A percentile compares a stretch with the other conserved stretches of the same genome.
Conservation (phyloP, 2,329 filamentous ascomycete species). For the Aspergillus sp. region DNA sequence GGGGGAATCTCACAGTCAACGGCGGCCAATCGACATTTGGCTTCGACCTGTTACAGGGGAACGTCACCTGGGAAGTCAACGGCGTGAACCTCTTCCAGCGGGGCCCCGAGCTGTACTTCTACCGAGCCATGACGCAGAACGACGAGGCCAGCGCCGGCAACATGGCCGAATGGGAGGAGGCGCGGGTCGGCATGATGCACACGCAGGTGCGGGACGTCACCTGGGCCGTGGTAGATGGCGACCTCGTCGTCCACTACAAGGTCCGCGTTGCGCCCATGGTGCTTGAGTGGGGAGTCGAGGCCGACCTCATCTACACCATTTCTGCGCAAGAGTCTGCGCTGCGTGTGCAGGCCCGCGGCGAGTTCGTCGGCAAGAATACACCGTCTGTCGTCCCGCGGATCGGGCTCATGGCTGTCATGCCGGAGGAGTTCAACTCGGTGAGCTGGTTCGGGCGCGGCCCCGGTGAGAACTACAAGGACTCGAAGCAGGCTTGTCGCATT, state of each 20-base stretch:
- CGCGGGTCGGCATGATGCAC: constrained; percentile 33
- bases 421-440: constrained; percentile 47
- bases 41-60: not conserved
- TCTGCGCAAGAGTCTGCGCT: constrained; percentile 22
- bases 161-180: constrained; percentile 56
- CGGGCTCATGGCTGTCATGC: constrained; percentile 58
- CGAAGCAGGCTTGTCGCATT: constrained; percentile 57
- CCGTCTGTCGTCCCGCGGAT: constrained; percentile 53
- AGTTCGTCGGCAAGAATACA: constrained; percentile 41
- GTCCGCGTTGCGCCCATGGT: constrained; percentile 59
- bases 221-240: constrained; percentile 19
- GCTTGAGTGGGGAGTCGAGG: constrained; percentile 59
- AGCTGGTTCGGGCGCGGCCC: constrained; percentile 65
- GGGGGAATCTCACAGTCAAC: not conserved
- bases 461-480: constrained; percentile 66
- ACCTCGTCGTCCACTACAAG: constrained; percentile 42
- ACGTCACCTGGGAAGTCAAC: not conserved
- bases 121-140: constrained; percentile 66
- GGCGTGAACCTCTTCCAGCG: constrained; percentile 6
- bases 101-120: constrained; percentile 47
- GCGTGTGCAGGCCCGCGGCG: constrained; percentile 46
- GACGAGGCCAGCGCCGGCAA: constrained; percentile 53
- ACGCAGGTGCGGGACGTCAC: constrained; percentile 35
- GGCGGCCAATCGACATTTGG: not conserved
- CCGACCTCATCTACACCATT: constrained; percentile 54